Conservation (phyloP, 805 yeast genomes). For the Debaryomyces castellii region DNA sequence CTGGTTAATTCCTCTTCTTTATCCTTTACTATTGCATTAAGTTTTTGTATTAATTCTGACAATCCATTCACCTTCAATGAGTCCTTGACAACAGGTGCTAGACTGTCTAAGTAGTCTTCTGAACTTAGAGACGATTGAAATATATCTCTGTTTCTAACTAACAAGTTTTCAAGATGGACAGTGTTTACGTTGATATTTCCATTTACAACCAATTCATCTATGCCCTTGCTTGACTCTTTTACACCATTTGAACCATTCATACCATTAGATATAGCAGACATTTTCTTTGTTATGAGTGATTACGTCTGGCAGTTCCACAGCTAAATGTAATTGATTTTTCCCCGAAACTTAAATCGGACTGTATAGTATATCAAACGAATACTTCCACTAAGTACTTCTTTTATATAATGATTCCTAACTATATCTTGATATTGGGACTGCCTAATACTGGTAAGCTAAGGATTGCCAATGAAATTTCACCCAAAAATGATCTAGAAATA, state of each 20-base stretch:
- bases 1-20: conserved; percentile 65
- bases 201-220: conserved; percentile 2
- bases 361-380: neutral
- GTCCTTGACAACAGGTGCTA: conserved; percentile 70
- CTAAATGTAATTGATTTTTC: neutral
- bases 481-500: conserved; percentile 24
- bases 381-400: neutral
- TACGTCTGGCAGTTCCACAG: neutral
- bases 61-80: conserved; percentile 57
- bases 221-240: neutral
- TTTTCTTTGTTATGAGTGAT: conserved; percentile 2
- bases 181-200: conserved; percentile 17
- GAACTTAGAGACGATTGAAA: conserved; percentile 50
- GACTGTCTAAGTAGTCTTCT: conserved; percentile 74
- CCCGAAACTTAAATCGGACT: neutral
- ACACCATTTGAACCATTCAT: neutral
- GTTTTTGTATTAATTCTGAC: conserved; percentile 52
- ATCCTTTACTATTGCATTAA: conserved; percentile 56
- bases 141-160: conserved; percentile 40
- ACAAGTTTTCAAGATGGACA: conserved; percentile 35
- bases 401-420: conserved; percentile 28
- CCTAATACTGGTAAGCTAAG: conserved; percentile 42
- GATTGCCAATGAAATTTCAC: conserved; percentile 24
- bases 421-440: conserved; percentile 46
- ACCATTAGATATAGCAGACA: conserved; percentile 10